Evolutionary conservation across 805 yeast genomes (phyloP), one percentile per base, ranked within the genome.

Genomic region (Teunomyces gatunensis): DNA sequence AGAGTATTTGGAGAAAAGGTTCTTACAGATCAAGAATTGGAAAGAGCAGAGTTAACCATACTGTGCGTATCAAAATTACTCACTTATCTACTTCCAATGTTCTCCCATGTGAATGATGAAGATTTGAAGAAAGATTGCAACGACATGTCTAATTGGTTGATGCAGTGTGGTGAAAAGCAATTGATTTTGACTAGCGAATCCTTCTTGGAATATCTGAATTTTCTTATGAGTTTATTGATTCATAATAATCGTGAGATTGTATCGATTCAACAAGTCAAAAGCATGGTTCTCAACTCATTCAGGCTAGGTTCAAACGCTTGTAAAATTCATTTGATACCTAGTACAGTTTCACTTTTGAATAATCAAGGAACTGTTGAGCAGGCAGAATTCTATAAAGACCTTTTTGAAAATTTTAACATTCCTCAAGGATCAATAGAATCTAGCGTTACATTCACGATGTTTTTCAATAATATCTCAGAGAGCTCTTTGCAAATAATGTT

Each of bases 71-170:
- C 75, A 29, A 58, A 56, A 29, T 42, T 77, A 1, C 51, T 75
- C 21, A 20, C 39, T 0, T 27, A 52, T 0, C 58, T 71, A 35
- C 48, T 63, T 3, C 56, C 54, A 1, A 41, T 53, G 0, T 68
- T 80, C 70, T 37, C 68, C 1, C 32, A 43, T 1, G 47, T 44
- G 4, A 29, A 42, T 0, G 55, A 60, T 6, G 57, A 52, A 1
- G 57, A 56, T 1, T 55, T 77, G 6, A 52, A 58, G 15, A 67
- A 67, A 3, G 84, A 80, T 42, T 72, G 74, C 39, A 57, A 55
- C 32, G 86, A 82, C 52, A 70, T 83, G 15, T 64, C 72, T 34
- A 58, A 64, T 1, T 83, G 80, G 74, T 50, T 81, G 6, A 35
- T 68, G 2, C 54, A 62, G 13, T 63, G 81, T 42, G 70, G 72